Evolutionary conservation across 805 yeast genomes (phyloP), one percentile per base, ranked within the genome.

Genomic region (Wickerhamiella musiphila): DNA sequence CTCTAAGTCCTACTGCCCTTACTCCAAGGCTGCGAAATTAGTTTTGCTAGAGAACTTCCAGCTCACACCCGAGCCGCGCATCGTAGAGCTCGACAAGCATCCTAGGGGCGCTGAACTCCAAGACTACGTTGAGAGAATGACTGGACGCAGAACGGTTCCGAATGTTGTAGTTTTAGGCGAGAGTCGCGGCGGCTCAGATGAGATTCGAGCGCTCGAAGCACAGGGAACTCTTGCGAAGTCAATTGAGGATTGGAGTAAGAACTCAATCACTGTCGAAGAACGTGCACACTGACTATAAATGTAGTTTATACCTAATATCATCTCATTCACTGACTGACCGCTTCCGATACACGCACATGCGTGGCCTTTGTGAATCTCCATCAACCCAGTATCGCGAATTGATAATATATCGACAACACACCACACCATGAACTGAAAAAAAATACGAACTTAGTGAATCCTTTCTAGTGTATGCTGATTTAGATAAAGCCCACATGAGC

Each of bases 121-220:
- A 54, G 67, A 60, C 12, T 75, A 76, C 52, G 63, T 90, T 32
- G 75, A 64, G 12, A 59, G 63, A 31, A 53, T 65, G 35, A 70
- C 93, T 4, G 92, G 90, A 5, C 70, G 94, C 44, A 57, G 57
- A 18, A 86, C 96, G 0, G 98, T 90, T 10, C 98, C 98, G 17
- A 90, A 90, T 49, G 67, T 90, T 14, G 61, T 81, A 33, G 67
- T 86, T 33, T 76, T 73, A 35, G 76, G 78, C 6, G 52, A 65
- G 17, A 73, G 86, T 29, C 65, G 78, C 42, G 98, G 98, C 24
- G 98, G 98, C 3, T 70, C 70, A 25, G 94, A 82, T 52, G 95
- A 84, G 35, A 69, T 90, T 51, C 60, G 53, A 17, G 61, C 57
- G 21, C 56, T 81, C 35, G 83, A 79, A 46, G 58, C 62, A 14